phyloP scores from a whole-genome alignment of 441 rosid species.

The Populus hybrid region DNA sequence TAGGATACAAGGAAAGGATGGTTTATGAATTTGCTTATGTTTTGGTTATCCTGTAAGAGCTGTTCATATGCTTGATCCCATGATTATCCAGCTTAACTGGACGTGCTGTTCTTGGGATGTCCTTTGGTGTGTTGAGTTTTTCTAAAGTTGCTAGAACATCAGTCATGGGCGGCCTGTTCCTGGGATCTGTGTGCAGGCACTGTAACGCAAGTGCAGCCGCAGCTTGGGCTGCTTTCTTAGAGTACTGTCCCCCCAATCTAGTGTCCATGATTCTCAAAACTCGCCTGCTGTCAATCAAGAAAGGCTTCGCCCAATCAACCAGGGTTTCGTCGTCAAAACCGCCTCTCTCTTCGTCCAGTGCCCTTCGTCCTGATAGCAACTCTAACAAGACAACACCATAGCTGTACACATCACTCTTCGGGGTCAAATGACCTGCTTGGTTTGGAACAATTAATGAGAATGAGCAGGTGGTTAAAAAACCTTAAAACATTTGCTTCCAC shows the following conservation, averaged over 20 bases:
- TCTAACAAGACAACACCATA: slow-evolving; percentile 82
- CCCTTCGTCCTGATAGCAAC: slow-evolving; percentile 60
- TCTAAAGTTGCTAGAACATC: slow-evolving; percentile 46
- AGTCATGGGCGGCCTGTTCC: slow-evolving; percentile 55
- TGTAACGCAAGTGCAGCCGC: slow-evolving; percentile 65
- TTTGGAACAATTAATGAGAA: slow-evolving; percentile 5
- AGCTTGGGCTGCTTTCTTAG: slow-evolving; percentile 68
- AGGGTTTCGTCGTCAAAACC: slow-evolving; percentile 48
- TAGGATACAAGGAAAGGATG: neutral
- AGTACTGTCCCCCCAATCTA: slow-evolving; percentile 75
- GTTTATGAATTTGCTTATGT: slow-evolving; percentile 2
- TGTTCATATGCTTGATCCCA: slow-evolving; percentile 16
- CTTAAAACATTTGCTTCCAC: neutral
- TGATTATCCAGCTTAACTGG: slow-evolving; percentile 20
- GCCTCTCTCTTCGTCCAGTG: slow-evolving; percentile 50
- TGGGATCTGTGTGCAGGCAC: slow-evolving; percentile 63
- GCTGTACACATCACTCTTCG: slow-evolving; percentile 88
- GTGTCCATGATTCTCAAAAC: slow-evolving; percentile 83
- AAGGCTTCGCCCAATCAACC: slow-evolving; percentile 88
- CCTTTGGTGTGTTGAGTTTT: slow-evolving; percentile 30
- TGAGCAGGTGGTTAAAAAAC: neutral
- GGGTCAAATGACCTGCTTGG: slow-evolving; percentile 63
- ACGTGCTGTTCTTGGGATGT: slow-evolving; percentile 17
- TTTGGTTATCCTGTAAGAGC: slow-evolving; percentile 8
- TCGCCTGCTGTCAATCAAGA: slow-evolving; percentile 54